Base-by-base conservation (phyloP, 305 asterid genomes). In the Ilex paraguariensis region DNA sequence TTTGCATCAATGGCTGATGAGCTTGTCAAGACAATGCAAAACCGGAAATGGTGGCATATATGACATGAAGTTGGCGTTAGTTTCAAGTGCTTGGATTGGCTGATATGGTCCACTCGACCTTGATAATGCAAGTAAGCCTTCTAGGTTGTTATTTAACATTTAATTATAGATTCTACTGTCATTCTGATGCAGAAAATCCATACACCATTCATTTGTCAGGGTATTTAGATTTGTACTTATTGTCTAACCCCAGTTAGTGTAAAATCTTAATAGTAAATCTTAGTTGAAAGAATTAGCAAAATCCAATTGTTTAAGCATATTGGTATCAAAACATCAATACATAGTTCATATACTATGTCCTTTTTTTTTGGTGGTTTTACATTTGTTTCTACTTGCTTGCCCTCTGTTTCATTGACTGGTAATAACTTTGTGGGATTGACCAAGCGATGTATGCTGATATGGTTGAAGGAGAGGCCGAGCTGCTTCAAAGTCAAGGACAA, bases 31-130 rank as follows among this genome's bases (percentile, higher is more conserved):
- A 62, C 66, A 4, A 88, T 88, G 95, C 95, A 91, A 67, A 81
- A 84, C 54, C 90, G 95, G 30, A 86, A 82, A 68, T 86, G 94
- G 96, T 91, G 98, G 96, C 82, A 88, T 65, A 32, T 86, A 33
- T 91, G 77, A 86, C 45, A 50, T 21, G 16, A 49, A 56, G 59
- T 39, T 66, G 65, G 40, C 4, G 42, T 49, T 12, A 49, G 53
- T 49, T 45, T 49, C 53, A 49, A 49, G 53, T 11, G 15, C 16
- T 7, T 49, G 14, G 53, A 49, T 5, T 11, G 28, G 28, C 28
- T 21, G 28, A 21, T 21, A 21, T 1, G 28, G 28, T 21, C 28
- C 28, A 21, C 2, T 21, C 28, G 28, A 21, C 31, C 28, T 5
- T 6, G 31, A 0, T 52, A 52, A 46, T 46, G 15, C 4, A 10